Conservation (phyloP, 306 rosid species). For the apple (Malus domestica) region DNA sequence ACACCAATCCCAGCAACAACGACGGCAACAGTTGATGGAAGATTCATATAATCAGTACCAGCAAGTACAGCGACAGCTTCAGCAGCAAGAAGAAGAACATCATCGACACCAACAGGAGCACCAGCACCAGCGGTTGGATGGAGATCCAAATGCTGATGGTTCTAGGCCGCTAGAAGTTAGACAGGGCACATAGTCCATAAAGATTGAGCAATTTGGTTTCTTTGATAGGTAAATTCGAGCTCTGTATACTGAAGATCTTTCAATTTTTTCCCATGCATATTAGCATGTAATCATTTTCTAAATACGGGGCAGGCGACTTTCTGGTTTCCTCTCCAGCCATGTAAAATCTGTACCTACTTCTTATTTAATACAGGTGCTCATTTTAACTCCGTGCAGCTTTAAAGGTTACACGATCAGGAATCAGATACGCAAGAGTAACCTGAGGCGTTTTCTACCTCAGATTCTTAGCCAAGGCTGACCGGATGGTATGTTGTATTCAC, state of each 20-base stretch:
- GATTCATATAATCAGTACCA: conserved; percentile 7
- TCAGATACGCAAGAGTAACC: background rate
- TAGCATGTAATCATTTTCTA: background rate
- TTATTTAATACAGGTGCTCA: background rate
- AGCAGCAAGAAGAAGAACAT: conserved; percentile 2
- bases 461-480: background rate
- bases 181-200: background rate
- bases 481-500: background rate
- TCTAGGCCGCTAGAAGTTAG: conserved; percentile 3
- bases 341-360: background rate
- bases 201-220: background rate
- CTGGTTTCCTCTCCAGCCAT: too few relatives aligned
- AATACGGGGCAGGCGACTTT: background rate
- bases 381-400: background rate
- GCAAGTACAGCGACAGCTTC: background rate
- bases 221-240: background rate
- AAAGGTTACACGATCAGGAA: background rate
- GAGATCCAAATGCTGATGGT: conserved; percentile 3
- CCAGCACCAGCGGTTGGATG: conserved; percentile 5
- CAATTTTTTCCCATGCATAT: background rate
- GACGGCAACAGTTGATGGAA: background rate
- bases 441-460: background rate
- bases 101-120: background rate
- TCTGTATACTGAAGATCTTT: background rate
- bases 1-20: conserved; percentile 12